These are phyloP conservation scores for Aspergillus indologenus DNA, from an alignment of 495 filamentous ascomycete genomes.

Conservation along the genomic window DNA sequence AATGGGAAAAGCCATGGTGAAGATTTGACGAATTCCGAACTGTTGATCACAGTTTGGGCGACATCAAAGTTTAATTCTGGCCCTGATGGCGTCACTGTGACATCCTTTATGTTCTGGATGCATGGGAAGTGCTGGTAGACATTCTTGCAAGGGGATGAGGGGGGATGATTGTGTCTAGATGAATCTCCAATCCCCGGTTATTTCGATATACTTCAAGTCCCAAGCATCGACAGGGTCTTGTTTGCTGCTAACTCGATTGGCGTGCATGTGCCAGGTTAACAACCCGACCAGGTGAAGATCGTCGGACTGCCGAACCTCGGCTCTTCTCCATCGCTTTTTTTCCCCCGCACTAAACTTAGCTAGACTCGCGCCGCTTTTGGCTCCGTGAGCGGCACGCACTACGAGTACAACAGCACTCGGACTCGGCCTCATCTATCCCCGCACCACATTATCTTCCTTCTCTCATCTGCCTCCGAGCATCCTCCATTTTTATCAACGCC, in stretches of 20 bases:
- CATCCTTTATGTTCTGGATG: not conserved
- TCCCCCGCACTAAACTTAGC: not conserved
- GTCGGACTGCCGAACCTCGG: conserved; percentile 2
- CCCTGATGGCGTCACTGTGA: conserved; percentile 11
- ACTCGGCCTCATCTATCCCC: not conserved
- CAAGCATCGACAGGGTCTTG: no score
- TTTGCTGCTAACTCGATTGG: no score
- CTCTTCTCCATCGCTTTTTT: not conserved
- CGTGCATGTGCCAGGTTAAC: no score
- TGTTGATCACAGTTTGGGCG: not conserved
- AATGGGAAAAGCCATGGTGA: not conserved
- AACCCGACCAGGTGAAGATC: conserved; percentile 5
- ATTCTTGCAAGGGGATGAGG: no score
- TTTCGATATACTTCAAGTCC: no score
- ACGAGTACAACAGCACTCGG: no score
- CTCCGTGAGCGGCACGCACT: no score
- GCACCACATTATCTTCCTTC: not conserved
- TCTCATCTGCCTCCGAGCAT: not conserved
- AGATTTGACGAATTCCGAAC: not conserved
- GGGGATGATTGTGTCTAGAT: no score
- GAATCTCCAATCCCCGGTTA: no score
- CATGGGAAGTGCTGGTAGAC: not conserved
- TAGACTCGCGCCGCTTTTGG: no score
- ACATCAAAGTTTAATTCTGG: not conserved
- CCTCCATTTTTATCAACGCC: not conserved